Base-by-base conservation (phyloP, 306 rosid species). In the Mucuna pruriens region DNA sequence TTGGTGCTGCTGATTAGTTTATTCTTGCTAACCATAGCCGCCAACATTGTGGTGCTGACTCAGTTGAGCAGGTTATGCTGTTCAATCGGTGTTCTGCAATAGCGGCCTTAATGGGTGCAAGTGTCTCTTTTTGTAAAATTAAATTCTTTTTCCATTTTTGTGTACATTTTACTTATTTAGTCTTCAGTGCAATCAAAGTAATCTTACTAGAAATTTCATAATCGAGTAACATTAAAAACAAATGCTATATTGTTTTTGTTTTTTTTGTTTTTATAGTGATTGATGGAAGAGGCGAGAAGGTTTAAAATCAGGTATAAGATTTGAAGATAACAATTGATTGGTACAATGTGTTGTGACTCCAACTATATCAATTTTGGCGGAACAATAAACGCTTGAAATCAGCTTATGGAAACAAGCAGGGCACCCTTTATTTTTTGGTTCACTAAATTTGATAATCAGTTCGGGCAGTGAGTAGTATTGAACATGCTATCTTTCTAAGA, bases 1-100 rank as follows among this genome's bases (percentile, higher is more conserved):
- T 94, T 19, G 97, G 97, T 61, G 97, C 90, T 20, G 92, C 90
- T 49, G 74, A 42, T 40, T 66, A 66, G 52, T 39, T 36, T 16
- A 34, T 80, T 49, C 16, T 58, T 69, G 29, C 61, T 46, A 40
- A 46, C 19, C 25, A 29, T 11, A 42, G n/a, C 39, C 15, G 42
- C 15, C 31, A 16, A 1, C 74, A 65, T 20, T 51, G 10, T 11
- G 23, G 13, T 68, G 57, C 58, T 1, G 48, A 25, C 67, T 55
- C 74, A 19, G 16, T 29, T 71, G 39, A 0, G 29, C 83, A 20
- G 67, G 45, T 25, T 52, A 38, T 74, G 74, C 70, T 26, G 54
- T 40, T 84, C 40, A 36, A 49, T 38, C 42, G 71, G 40, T 46
- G 10, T 58, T 65, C 51, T 76, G 80, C 76, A 20, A 36, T 73